Evolutionary conservation across 495 filamentous ascomycete species (phyloP), one percentile per base, ranked within the genome.

Genomic region (Annulohypoxylon bovei): DNA sequence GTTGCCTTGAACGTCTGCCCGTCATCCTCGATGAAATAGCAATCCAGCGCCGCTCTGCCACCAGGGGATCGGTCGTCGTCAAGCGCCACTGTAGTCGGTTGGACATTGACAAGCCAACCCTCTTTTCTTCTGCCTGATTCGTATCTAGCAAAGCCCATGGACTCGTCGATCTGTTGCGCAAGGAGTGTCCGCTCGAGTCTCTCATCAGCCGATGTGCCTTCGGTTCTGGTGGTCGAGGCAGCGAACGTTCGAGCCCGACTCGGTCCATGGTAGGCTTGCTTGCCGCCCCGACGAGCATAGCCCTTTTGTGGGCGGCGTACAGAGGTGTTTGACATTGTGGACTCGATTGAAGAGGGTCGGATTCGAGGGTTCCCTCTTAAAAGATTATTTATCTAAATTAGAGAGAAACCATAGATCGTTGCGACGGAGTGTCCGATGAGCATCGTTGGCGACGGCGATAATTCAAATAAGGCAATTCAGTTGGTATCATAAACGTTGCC

Each of bases 21-120:
- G 74, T 94, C 92, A 59, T 98, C 93, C 75, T 95, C 93, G 52
- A 99, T 88, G 80, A 99, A 98, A 80, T 97, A 99, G 80, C 91
- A 98, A 80, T 99, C 96, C 58, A 99, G 90, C 6, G 91, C 95
- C 1, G 95, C 93, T 67, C 93, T 87, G 49, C 95, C 94, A 49
- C 79, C 83, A 9, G 89, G 88, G 4, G 92, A 82, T 65, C 93
- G 93, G 20, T 93, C 85, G 78, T 98, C 95, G 75, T 96, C 91
- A 33, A 77, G 68, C 12, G 66, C 75, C 35, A 98, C 84, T 18
- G 87, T 88, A 0, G 95, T 98, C 40, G 92, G 88, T 75, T 97
- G 93, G 84, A 98, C 92, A 75, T 98, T 98, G 59, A 93, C 92
- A 16, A 99, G 86, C 95, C 95, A 99, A 55, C 95, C 95, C 44